Evolutionary conservation across 768 basidiomycete genomes (phyloP).

Genomic region (Lactarius vividus): DNA sequence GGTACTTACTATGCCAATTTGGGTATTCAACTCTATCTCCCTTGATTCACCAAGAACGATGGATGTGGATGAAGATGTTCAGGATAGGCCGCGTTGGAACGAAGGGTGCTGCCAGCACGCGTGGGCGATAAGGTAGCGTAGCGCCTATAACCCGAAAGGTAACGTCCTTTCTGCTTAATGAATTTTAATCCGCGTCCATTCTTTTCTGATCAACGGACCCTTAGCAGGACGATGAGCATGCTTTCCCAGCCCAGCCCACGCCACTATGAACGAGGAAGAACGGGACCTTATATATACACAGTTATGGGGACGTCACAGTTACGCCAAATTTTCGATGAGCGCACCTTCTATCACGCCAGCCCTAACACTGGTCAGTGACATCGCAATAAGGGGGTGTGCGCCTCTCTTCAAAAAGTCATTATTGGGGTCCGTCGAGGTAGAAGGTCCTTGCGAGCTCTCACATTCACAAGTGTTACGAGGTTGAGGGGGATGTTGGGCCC

Average conservation of each 20-base stretch:
- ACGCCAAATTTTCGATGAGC: neutral
- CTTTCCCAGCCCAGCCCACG: neutral
- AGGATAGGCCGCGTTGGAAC: slow-evolving; percentile 17
- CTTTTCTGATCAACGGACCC: too few species aligned
- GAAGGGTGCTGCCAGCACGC: slow-evolving; percentile 4
- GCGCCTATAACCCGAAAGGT: slow-evolving; percentile 13
- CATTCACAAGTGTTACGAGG: neutral
- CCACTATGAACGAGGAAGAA: neutral
- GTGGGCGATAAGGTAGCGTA: neutral
- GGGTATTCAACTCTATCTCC: neutral
- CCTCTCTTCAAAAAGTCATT: neutral
- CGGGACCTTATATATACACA: slow-evolving; percentile 5
- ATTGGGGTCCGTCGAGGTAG: neutral
- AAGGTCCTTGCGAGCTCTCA: neutral
- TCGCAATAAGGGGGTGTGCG: slow-evolving; percentile 1
- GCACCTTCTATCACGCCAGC: slow-evolving; percentile 12
- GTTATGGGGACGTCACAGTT: neutral
- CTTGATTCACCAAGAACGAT: slow-evolving; percentile 5
- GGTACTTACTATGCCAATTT: neutral
- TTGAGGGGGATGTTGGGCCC: neutral
- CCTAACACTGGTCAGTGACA: slow-evolving; percentile 6
- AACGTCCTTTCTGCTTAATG: slow-evolving; percentile 9
- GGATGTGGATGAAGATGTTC: slow-evolving; percentile 9
- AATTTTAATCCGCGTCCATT: slow-evolving; percentile 1
- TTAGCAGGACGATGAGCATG: neutral